These are phyloP conservation scores for Rosa lucieae DNA, from an alignment of 306 rosid genomes.

Conservation along the genomic window DNA sequence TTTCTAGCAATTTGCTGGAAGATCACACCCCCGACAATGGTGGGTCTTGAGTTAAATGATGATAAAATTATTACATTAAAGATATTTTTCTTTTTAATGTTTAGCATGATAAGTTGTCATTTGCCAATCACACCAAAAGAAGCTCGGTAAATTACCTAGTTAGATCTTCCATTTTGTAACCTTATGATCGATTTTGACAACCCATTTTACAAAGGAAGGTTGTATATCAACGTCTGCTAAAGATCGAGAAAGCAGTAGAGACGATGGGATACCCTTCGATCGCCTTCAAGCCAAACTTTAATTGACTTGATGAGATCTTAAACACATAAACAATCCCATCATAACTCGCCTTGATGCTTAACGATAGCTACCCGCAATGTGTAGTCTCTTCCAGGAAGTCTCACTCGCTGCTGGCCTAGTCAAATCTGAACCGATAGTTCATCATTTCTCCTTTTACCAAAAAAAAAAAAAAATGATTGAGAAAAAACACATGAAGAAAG, in stretches of 20 bases:
- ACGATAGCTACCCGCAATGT: neutral
- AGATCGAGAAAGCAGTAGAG: neutral
- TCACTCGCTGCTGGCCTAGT: neutral
- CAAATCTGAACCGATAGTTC: neutral
- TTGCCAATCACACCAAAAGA: neutral
- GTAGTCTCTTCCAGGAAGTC: neutral
- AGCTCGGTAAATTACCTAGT: neutral
- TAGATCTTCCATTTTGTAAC: neutral
- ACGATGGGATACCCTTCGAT: neutral
- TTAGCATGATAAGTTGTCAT: neutral
- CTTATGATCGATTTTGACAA: neutral
- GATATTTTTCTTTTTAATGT: neutral
- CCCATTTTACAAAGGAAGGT: neutral
- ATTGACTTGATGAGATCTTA: neutral
- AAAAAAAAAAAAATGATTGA: neutral
- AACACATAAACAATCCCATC: neutral
- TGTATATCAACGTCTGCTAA: neutral
- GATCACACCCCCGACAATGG: neutral
- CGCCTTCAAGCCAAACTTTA: neutral
- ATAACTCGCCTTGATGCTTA: neutral
- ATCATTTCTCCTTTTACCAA: neutral
- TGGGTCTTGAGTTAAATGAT: conserved; percentile 10
- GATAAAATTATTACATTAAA: conserved; percentile 1
- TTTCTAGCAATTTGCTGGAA: conserved; percentile 6
- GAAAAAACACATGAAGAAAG: neutral